These are phyloP conservation scores for Tricholoma flavovirens DNA, from an alignment of 768 basidiomycete genomes.

Conservation along the genomic window DNA sequence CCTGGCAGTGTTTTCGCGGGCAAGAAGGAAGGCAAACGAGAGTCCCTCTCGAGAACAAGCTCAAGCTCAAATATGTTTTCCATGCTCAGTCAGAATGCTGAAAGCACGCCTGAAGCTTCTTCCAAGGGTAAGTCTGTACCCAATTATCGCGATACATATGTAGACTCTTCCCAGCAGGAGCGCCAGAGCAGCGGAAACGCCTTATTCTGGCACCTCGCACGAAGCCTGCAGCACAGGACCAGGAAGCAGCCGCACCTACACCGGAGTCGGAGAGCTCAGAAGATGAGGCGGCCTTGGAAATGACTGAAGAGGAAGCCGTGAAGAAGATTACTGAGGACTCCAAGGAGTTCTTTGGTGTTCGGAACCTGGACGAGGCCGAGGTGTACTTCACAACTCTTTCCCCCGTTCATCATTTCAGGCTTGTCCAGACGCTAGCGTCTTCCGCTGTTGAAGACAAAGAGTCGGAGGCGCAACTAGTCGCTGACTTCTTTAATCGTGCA, in stretches of 20 bases:
- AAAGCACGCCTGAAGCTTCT: slow-evolving; percentile 47
- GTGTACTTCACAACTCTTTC: slow-evolving; percentile 78
- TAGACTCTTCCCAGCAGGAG: slow-evolving; percentile 42
- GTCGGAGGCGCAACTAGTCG: slow-evolving; percentile 71
- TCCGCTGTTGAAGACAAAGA: slow-evolving; percentile 79
- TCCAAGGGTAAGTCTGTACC: slow-evolving; percentile 46
- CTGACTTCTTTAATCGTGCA: slow-evolving; percentile 64
- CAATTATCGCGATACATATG: slow-evolving; percentile 44
- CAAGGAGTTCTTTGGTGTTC: slow-evolving; percentile 84
- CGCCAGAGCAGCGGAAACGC: slow-evolving; percentile 59
- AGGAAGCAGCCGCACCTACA: slow-evolving; percentile 33
- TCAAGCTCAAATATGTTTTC: slow-evolving; percentile 86
- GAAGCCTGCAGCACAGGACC: slow-evolving; percentile 47
- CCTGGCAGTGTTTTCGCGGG: slow-evolving; percentile 79
- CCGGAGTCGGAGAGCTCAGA: slow-evolving; percentile 38
- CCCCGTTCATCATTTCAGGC: slow-evolving; percentile 48
- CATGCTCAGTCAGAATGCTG: slow-evolving; percentile 64
- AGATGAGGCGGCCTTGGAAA: slow-evolving; percentile 41
- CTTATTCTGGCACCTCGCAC: slow-evolving; percentile 76
- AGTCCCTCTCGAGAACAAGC: slow-evolving; percentile 72
- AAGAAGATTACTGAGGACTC: slow-evolving; percentile 76
- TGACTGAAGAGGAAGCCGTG: slow-evolving; percentile 63
- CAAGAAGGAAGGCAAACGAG: slow-evolving; percentile 65
- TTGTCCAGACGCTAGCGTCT: slow-evolving; percentile 73
- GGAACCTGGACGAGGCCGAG: slow-evolving; percentile 83